Evolutionary conservation across 768 basidiomycete genomes (phyloP).

Genomic region (Mycena belliarum): DNA sequence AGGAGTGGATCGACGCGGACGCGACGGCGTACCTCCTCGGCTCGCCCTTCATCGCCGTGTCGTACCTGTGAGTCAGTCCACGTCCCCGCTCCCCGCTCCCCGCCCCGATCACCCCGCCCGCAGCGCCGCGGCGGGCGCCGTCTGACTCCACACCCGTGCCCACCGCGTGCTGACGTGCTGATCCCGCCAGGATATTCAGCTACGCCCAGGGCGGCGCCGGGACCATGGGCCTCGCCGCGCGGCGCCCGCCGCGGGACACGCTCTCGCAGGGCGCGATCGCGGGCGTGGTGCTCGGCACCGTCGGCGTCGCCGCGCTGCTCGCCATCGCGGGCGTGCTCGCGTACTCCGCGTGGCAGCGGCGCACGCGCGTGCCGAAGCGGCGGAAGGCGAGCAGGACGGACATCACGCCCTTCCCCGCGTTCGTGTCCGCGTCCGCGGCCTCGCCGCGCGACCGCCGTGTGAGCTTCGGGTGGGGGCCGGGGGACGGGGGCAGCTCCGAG

Average conservation of each 20-base stretch:
- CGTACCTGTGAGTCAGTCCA: constrained; percentile 29
- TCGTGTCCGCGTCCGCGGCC: not conserved
- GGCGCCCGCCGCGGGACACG: not conserved
- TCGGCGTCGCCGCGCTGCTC: constrained; percentile 23
- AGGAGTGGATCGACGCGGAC: constrained; percentile 24
- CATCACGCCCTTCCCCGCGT: constrained; percentile 9
- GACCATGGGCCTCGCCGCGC: constrained; percentile 23
- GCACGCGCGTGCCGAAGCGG: no score
- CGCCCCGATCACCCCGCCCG: no score
- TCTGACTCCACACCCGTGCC: no score
- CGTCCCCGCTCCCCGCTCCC: no score
- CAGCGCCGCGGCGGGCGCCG: no score
- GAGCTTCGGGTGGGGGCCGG: no score
- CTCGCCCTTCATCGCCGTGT: constrained; percentile 23
- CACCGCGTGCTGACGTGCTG: not conserved
- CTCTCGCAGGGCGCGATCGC: constrained; percentile 21
- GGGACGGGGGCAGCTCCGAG: no score
- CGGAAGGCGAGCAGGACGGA: constrained; percentile 8
- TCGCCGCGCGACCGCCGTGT: no score
- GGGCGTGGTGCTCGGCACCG: constrained; percentile 12
- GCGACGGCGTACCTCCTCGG: constrained; percentile 25
- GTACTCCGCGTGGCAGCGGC: constrained; percentile 2
- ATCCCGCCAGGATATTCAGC: constrained; percentile 21
- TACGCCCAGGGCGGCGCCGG: constrained; percentile 15
- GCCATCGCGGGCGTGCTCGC: constrained; percentile 19